These are phyloP conservation scores for Penicillium arizonense DNA, from an alignment of 495 filamentous ascomycete species.

Conservation along the genomic window DNA sequence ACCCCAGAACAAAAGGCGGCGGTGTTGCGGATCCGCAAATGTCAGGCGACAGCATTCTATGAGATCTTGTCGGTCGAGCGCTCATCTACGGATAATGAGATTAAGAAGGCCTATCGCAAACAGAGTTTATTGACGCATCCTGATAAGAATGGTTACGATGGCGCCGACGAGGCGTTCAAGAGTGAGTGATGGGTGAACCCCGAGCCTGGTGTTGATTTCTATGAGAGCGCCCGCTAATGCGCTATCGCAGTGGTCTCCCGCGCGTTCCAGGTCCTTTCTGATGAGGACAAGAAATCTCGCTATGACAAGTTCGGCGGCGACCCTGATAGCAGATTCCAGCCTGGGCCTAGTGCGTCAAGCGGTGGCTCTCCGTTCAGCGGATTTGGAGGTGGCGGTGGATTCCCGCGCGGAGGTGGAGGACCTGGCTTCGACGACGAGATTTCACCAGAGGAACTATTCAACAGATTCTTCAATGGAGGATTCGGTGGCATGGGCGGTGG, in stretches of 20 bases:
- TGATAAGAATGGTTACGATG: slow-evolving; percentile 97
- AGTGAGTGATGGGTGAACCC: slow-evolving; percentile 43
- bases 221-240: slow-evolving; percentile 5
- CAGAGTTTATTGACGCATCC: slow-evolving; percentile 90
- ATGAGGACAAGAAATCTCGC: slow-evolving; percentile 84
- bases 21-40: slow-evolving; percentile 82
- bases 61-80: slow-evolving; percentile 81
- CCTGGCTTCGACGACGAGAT: slow-evolving; percentile 85
- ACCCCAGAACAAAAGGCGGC: slow-evolving; percentile 88
- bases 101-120: slow-evolving; percentile 98
- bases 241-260: slow-evolving; percentile 71
- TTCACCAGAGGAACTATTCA: slow-evolving; percentile 93
- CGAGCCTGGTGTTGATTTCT: neutral
- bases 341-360: slow-evolving; percentile 42
- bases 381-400: slow-evolving; percentile 60
- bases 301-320: slow-evolving; percentile 89
- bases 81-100: slow-evolving; percentile 72
- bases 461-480: slow-evolving; percentile 82
- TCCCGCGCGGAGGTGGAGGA: slow-evolving; percentile 49
- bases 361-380: slow-evolving; percentile 64
- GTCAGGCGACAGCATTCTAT: slow-evolving; percentile 84
- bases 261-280: slow-evolving; percentile 90
- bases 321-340: slow-evolving; percentile 80
- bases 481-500: slow-evolving; percentile 53
- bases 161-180: slow-evolving; percentile 97